Conservation (phyloP, 2,329 filamentous ascomycete species). For the Anisogramma anomala region DNA sequence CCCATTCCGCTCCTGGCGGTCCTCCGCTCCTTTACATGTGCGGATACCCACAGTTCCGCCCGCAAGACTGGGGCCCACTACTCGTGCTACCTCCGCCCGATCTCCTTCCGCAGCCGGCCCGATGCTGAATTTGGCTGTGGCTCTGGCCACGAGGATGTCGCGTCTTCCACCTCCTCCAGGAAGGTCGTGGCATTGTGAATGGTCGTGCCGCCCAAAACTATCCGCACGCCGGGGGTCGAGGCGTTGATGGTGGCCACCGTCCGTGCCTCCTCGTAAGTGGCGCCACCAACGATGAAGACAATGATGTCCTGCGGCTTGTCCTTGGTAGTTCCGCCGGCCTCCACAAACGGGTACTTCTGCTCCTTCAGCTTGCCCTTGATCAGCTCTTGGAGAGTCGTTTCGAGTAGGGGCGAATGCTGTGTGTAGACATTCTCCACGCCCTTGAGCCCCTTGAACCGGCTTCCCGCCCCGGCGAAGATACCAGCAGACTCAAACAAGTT, state of each 20-base stretch:
- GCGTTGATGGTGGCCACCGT: conserved; percentile 93
- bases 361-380: conserved; percentile 85
- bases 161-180: conserved; percentile 82
- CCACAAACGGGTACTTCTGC: conserved; percentile 85
- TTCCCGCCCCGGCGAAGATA: conserved; percentile 80
- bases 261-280: conserved; percentile 95
- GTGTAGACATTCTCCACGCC: conserved; percentile 99
- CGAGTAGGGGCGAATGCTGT: conserved; percentile 82
- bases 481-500: conserved; percentile 87
- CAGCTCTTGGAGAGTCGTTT: conserved; percentile 78
- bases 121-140: conserved; percentile 27
- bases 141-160: conserved; percentile 77
- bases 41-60: not conserved
- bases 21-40: not conserved
- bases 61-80: not conserved
- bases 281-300: conserved; percentile 85
- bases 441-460: conserved; percentile 86
- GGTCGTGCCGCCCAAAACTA: conserved; percentile 79
- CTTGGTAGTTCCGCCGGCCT: conserved; percentile 71
- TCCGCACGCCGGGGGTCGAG: conserved; percentile 72
- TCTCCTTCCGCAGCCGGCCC: conserved; percentile 22
- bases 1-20: too few species aligned
- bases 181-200: conserved; percentile 84
- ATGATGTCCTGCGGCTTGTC: conserved; percentile 97
- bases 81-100: conserved; percentile 19